Conservation (phyloP, 495 filamentous ascomycete genomes). For the Penicillium cataractarum region DNA sequence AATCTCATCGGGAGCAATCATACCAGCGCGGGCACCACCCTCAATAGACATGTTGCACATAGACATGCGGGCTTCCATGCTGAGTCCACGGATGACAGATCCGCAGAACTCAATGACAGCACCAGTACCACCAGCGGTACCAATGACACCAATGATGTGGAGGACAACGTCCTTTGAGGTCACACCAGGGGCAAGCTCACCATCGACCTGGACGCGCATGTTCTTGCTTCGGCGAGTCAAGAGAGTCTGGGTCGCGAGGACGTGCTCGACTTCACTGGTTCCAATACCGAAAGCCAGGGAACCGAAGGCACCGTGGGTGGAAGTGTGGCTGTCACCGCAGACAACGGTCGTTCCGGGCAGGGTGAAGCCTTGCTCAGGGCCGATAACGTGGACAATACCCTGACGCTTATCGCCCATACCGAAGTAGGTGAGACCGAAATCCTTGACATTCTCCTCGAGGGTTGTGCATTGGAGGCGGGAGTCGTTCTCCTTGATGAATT, state of each 20-base stretch:
- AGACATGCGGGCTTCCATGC: slow-evolving; percentile 98
- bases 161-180: slow-evolving; percentile 97
- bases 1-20: slow-evolving; percentile 92
- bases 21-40: slow-evolving; percentile 90
- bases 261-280: slow-evolving; percentile 97
- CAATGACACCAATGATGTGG: slow-evolving; percentile 90
- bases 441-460: slow-evolving; percentile 95
- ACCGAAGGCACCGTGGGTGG: slow-evolving; percentile 96
- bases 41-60: slow-evolving; percentile 99
- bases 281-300: slow-evolving; percentile 96
- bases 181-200: slow-evolving; percentile 85
- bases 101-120: slow-evolving; percentile 97
- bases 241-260: slow-evolving; percentile 92
- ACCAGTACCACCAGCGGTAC: slow-evolving; percentile 92
- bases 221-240: slow-evolving; percentile 96
- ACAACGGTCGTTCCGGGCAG: slow-evolving; percentile 96
- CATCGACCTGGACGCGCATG: slow-evolving; percentile 96
- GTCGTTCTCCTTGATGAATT: slow-evolving; percentile 92
- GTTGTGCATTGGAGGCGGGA: slow-evolving; percentile 92
- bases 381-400: slow-evolving; percentile 98
- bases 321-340: slow-evolving; percentile 97
- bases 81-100: slow-evolving; percentile 83
- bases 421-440: slow-evolving; percentile 96
- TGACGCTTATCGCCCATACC: slow-evolving; percentile 95
- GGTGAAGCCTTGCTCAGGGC: slow-evolving; percentile 99